Conservation (phyloP, 495 filamentous ascomycete species). For the Talaromyces stipitatus region DNA sequence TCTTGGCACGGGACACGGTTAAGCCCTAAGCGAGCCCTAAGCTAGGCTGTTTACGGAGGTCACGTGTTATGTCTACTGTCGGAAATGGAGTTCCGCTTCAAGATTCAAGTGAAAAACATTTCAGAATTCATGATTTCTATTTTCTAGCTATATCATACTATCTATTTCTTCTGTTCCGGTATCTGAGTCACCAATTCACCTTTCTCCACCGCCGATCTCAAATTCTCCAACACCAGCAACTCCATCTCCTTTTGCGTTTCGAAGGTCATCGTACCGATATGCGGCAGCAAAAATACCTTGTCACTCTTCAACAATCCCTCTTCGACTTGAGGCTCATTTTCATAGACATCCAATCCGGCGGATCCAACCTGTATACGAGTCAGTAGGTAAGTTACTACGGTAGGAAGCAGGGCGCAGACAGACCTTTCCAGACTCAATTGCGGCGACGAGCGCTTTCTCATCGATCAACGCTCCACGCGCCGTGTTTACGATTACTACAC, state of each 20-base stretch:
- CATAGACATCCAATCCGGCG: constrained; percentile 72
- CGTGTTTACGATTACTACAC: constrained; percentile 76
- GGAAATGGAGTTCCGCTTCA: not conserved
- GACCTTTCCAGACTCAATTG: constrained; percentile 62
- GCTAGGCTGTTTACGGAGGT: constrained; percentile 21
- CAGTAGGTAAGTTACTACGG: not conserved
- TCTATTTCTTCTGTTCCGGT: constrained; percentile 51
- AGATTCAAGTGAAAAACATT: not conserved
- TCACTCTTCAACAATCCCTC: constrained; percentile 61
- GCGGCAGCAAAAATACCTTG: constrained; percentile 66
- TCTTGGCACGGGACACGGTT: constrained; percentile 26
- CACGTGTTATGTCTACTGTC: not conserved
- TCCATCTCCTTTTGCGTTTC: constrained; percentile 75
- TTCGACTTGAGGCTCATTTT: constrained; percentile 69
- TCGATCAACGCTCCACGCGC: constrained; percentile 74
- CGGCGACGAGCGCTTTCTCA: constrained; percentile 65
- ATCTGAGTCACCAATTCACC: constrained; percentile 64
- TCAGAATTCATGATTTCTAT: not conserved
- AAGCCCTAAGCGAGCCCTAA: constrained; percentile 44
- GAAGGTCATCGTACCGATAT: constrained; percentile 67
- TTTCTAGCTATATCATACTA: not conserved
- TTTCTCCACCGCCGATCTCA: constrained; percentile 54
- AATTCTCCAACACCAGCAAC: constrained; percentile 59
- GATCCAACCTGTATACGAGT: constrained; percentile 29
- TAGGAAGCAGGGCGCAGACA: constrained; percentile 13